Evolutionary conservation across 345 rosid species (phyloP), one percentile per base, ranked within the genome.

Genomic region (Eucalyptus guilfoylei): DNA sequence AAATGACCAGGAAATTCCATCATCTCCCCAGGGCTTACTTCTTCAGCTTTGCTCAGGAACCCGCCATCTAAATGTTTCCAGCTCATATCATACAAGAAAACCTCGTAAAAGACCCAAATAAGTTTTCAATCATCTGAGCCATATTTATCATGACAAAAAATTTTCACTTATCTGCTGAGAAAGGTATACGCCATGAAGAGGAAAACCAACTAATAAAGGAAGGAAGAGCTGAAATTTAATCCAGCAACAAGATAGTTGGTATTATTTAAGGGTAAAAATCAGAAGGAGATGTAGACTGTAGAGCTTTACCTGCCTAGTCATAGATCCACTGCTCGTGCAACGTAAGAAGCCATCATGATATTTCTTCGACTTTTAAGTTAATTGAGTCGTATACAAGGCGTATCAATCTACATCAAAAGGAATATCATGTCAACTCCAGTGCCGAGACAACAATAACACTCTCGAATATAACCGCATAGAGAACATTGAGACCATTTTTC

Each of bases 331-430:
- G 52, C 24, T 34, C 69, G 90, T 54, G 67, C 93, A 91, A 26
- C 88, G 89, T 88, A 95, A 81, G 89, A 91, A 94, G 60, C 97
- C 97, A 89, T 95, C 96, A 86, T 94, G 95, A 91, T 92, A 94
- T 88, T 91, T 95, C 91, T 95, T 95, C 44, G 94, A 92, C 90
- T 93, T 94, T 86, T 95, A 94, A 88, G 94, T 94, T 87, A 94
- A 28, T 81, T 94, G 95, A 40, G 94, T 83, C 24, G 97, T 92
- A 89, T 93, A 95, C 89, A 95, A 62, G 87, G 89, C 94, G 90
- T 92, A 92, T 94, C 96, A 94, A 88, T 91, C 95, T 93, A 80
- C 52, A 87, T 80, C 42, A 30, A 48, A 76, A 6, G 88, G 87
- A 40, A 42, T 32, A 30, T 7, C 54, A 83, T 23, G 24, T 88